Base-by-base conservation (phyloP, 352 stramenopile species). In the Phytophthora crassamura region DNA sequence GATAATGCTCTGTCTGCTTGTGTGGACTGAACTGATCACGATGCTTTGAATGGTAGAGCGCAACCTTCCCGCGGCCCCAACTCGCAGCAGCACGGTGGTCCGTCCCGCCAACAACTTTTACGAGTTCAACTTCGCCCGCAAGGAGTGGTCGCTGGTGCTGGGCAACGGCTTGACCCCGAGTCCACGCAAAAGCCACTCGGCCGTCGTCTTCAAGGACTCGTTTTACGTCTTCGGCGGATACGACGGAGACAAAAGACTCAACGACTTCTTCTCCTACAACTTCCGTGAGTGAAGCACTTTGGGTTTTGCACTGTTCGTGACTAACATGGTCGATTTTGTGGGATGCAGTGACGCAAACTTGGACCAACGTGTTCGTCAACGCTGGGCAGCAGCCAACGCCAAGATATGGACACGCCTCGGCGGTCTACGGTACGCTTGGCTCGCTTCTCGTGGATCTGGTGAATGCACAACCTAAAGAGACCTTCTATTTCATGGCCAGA, bases 201-300 rank as follows among this genome's bases (percentile, higher is more conserved):
- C 88, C 4, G 88, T 98, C 25, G 84, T 97, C 7, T 88, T 97
- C 78, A 90, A 92, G 46, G 89, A 97, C 62, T 90, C 83, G 59
- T 94, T 99, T 69, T 98, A 94, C 61, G 88, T 99, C 5, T 98
- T 98, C 60, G 93, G 85, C 4, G 95, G 96, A 28, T 98, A 98
- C 63, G 90, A 98, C 71, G 96, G 96, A 12, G 90, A 82, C 48
- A 86, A 79, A 59, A 84, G 96, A 35, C 84, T 98, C 15, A 98
- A 98, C 74, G 94, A 98, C 60, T 98, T 99, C 68, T 93, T 98
- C 72, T 87, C 95, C 43, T 99, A 95, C 79, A 94, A 97, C 61
- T 98, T 98, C 60, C 54, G 86, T 97, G 80, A 43, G 71, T 75
- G 7, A 9, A 15, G 12, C 9, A 50, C 16, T 33, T 47, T 28